Evolutionary conservation across 768 basidiomycete genomes (phyloP).

Genomic region (Paxillus rubicundulus): DNA sequence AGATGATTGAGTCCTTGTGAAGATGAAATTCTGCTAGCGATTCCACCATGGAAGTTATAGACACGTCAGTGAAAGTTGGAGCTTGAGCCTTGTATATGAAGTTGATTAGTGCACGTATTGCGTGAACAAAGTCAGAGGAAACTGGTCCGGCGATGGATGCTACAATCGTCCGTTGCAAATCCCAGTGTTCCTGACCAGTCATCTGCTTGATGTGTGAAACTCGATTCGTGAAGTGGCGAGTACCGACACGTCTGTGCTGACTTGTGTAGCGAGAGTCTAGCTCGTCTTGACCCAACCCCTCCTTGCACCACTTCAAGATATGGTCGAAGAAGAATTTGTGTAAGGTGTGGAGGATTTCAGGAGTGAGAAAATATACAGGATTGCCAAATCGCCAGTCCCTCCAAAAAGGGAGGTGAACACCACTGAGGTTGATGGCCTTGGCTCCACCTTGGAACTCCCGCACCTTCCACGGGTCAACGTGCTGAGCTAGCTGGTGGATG

Average conservation of each 20-base stretch:
- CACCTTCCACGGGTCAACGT: constrained; percentile 25
- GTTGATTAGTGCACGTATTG: constrained; percentile 17
- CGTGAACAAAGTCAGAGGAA: background rate
- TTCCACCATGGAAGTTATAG: constrained; percentile 5
- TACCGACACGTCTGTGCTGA: constrained; percentile 20
- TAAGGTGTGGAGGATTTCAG: constrained; percentile 25
- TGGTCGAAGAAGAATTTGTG: too few species aligned
- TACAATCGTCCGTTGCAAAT: constrained; percentile 38
- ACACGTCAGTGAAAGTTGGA: constrained; percentile 5
- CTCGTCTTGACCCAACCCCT: background rate
- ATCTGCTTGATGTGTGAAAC: constrained; percentile 40
- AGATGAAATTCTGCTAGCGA: constrained; percentile 14
- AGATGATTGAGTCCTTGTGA: constrained; percentile 13
- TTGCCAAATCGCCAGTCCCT: constrained; percentile 34
- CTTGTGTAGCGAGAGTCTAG: background rate
- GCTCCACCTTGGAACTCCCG: constrained; percentile 22
- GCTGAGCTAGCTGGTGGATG: background rate
- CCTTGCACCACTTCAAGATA: constrained; percentile 11
- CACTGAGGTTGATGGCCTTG: constrained; percentile 5
- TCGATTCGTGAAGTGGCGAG: constrained; percentile 38
- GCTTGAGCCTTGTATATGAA: constrained; percentile 27
- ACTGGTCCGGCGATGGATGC: background rate
- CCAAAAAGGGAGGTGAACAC: constrained; percentile 34
- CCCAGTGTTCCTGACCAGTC: constrained; percentile 4
- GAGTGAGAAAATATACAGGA: constrained; percentile 33